Percentiles rank a stretch among this genome's conserved stretches.
Conservation (phyloP, 1,284 basidiomycete genomes). For the Fistulinella staudtii region DNA sequence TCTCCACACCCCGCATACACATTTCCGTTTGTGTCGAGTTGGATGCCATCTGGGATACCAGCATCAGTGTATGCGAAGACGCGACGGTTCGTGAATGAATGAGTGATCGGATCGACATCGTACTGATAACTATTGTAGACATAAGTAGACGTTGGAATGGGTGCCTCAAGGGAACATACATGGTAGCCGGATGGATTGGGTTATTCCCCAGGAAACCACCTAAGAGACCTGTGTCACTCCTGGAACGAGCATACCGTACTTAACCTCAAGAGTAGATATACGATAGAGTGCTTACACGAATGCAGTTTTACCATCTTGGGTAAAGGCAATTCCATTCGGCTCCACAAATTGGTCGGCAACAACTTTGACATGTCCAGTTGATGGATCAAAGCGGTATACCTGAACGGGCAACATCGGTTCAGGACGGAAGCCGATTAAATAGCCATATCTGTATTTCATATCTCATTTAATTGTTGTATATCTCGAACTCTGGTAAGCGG, state of each 20-base stretch:
- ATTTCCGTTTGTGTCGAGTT: constrained; percentile 29
- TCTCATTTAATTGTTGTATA: too few relatives aligned
- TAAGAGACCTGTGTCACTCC: constrained; percentile 50
- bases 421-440: constrained; percentile 58
- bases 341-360: constrained; percentile 66
- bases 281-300: constrained; percentile 55
- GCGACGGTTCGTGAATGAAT: constrained; percentile 58
- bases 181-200: constrained; percentile 61
- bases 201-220: constrained; percentile 53
- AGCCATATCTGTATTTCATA: constrained; percentile 57
- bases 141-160: neutral
- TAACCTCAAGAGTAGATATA: neutral
- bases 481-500: too few relatives aligned
- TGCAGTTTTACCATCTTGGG: constrained; percentile 57
- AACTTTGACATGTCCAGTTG: constrained; percentile 58
- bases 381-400: constrained; percentile 69
- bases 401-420: constrained; percentile 63
- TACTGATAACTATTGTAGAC: neutral
- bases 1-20: constrained; percentile 25
- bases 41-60: constrained; percentile 71
- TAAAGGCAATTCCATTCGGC: constrained; percentile 68
- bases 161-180: constrained; percentile 40
- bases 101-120: constrained; percentile 48
- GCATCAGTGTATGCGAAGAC: constrained; percentile 69
- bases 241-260: constrained; percentile 19